Evolutionary conservation across 208 protist species (phyloP).

Genomic region (Acanthamoeba quina): DNA sequence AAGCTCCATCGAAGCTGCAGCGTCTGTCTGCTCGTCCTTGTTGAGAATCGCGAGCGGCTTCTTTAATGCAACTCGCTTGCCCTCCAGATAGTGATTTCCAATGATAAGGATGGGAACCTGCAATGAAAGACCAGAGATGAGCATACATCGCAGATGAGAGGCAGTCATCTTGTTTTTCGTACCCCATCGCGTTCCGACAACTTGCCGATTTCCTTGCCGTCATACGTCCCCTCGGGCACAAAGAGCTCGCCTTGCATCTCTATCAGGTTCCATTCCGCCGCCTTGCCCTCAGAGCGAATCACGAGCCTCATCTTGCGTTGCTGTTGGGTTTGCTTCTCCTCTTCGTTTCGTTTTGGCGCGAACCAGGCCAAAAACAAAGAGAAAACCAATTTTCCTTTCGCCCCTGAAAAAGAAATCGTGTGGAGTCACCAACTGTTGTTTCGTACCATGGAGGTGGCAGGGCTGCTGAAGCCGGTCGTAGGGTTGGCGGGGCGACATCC

Average conservation of each 20-base stretch:
- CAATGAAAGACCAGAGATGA: not conserved
- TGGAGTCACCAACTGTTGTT: not conserved
- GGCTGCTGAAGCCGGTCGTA: not conserved
- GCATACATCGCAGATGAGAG: not conserved
- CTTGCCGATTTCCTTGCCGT: slow-evolving; percentile 63
- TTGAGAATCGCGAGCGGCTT: slow-evolving; percentile 54
- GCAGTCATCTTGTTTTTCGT: not conserved
- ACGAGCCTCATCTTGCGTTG: slow-evolving; percentile 40
- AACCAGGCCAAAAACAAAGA: not conserved
- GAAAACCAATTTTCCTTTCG: not conserved
- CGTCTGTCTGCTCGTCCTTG: not conserved
- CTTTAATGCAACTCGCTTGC: slow-evolving; percentile 59
- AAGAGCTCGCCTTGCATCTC: slow-evolving; percentile 57
- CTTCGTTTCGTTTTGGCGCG: not conserved
- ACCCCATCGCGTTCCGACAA: slow-evolving; percentile 41
- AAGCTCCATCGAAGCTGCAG: not conserved
- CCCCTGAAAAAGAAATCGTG: not conserved
- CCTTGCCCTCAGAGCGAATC: slow-evolving; percentile 27
- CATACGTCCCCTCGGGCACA: not conserved
- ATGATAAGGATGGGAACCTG: slow-evolving; percentile 67
- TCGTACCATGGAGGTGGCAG: not conserved
- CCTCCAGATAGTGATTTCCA: slow-evolving; percentile 66
- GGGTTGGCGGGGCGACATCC: not conserved
- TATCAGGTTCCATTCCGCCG: slow-evolving; percentile 47
- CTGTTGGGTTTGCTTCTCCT: not conserved